Evolutionary conservation across 1,284 basidiomycete genomes (phyloP).

Genomic region (Phellinidium pouzarii): DNA sequence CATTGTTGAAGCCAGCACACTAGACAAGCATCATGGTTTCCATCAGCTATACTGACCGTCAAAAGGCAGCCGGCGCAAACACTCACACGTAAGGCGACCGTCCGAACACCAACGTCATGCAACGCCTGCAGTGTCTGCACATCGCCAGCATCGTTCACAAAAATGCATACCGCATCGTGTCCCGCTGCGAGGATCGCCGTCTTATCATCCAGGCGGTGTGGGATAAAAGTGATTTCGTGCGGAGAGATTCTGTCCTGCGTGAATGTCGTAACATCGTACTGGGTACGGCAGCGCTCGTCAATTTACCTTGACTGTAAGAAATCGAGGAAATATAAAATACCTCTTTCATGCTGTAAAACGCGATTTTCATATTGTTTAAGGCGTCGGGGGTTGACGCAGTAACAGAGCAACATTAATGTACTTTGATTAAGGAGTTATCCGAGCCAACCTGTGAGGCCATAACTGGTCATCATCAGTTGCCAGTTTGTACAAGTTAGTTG

Average conservation of each 20-base stretch:
- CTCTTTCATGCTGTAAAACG: slow-evolving; percentile 27
- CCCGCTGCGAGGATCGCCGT: slow-evolving; percentile 21
- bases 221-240: slow-evolving; percentile 20
- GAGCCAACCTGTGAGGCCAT: slow-evolving; percentile 37
- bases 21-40: neutral
- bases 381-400: slow-evolving; percentile 31
- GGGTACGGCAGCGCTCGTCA: neutral
- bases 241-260: slow-evolving; percentile 13
- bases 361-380: slow-evolving; percentile 52
- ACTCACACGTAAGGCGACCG: slow-evolving; percentile 23
- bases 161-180: slow-evolving; percentile 24
- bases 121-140: slow-evolving; percentile 20
- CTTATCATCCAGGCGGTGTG: slow-evolving; percentile 18
- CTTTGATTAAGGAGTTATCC: slow-evolving; percentile 58
- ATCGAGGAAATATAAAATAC: neutral
- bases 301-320: neutral
- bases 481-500: too few relatives aligned
- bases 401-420: too few relatives aligned
- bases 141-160: slow-evolving; percentile 24
- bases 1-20: slow-evolving; percentile 25
- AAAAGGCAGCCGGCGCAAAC: neutral
- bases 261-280: slow-evolving; percentile 21
- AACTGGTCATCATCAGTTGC: too few relatives aligned
- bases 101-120: slow-evolving; percentile 19
- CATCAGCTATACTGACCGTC: neutral